These are phyloP conservation scores for Jamesozyma spencerorum DNA, from an alignment of 805 yeast genomes.

Conservation along the genomic window DNA sequence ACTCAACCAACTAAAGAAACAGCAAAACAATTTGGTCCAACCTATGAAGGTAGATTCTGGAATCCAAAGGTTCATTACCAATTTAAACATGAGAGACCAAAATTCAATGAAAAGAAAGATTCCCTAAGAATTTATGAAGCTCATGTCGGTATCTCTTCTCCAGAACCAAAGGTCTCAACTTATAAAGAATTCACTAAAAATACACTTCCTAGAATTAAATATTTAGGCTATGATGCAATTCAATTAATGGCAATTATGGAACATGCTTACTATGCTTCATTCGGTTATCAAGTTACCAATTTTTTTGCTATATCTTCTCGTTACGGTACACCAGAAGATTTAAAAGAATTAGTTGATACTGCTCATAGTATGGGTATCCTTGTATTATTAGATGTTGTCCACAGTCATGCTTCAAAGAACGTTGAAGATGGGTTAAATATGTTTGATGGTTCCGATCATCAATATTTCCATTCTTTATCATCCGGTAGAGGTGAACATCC, in stretches of 20 bases:
- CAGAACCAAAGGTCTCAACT: slow-evolving; percentile 76
- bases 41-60: slow-evolving; percentile 90
- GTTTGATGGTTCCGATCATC: slow-evolving; percentile 93
- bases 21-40: slow-evolving; percentile 31
- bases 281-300: slow-evolving; percentile 93
- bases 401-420: slow-evolving; percentile 91
- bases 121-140: slow-evolving; percentile 83
- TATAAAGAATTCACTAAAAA: slow-evolving; percentile 77
- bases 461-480: slow-evolving; percentile 67
- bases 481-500: slow-evolving; percentile 86
- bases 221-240: slow-evolving; percentile 83
- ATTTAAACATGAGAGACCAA: slow-evolving; percentile 61
- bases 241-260: slow-evolving; percentile 98
- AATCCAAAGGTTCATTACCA: slow-evolving; percentile 56
- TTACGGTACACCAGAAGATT: slow-evolving; percentile 90
- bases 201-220: slow-evolving; percentile 73
- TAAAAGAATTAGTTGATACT: slow-evolving; percentile 80
- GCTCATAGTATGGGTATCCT: slow-evolving; percentile 85
- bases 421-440: slow-evolving; percentile 86
- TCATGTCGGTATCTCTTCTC: slow-evolving; percentile 88
- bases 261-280: slow-evolving; percentile 95
- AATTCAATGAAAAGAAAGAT: slow-evolving; percentile 32
- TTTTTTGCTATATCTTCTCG: slow-evolving; percentile 87
- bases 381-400: slow-evolving; percentile 86
- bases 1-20: slow-evolving; percentile 57